A percentile compares a stretch with the other conserved stretches of the same genome.
Evolutionary conservation across 768 basidiomycete genomes (phyloP).

Genomic region (Russula emetica): DNA sequence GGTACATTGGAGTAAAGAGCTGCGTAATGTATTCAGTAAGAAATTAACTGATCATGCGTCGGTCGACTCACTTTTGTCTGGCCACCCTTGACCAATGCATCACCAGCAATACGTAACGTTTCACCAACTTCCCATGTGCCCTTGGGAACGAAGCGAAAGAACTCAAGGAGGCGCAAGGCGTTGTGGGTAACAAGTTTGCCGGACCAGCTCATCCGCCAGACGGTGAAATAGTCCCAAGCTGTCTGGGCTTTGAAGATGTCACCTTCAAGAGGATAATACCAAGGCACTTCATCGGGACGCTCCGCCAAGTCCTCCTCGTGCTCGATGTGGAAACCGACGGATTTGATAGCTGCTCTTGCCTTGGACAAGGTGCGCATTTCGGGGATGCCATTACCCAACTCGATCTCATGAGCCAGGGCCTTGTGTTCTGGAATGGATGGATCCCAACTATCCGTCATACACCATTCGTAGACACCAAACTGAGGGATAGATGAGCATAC

Average conservation of each 20-base stretch:
- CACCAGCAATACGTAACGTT: constrained; percentile 77
- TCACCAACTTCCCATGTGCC: constrained; percentile 90
- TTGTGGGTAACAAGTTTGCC: constrained; percentile 84
- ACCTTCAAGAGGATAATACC: constrained; percentile 98
- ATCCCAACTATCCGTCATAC: constrained; percentile 96
- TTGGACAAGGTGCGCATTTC: constrained; percentile 81
- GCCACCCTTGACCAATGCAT: constrained; percentile 77
- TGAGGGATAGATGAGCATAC: constrained; percentile 32
- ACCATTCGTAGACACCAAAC: constrained; percentile 99
- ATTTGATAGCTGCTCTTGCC: constrained; percentile 71
- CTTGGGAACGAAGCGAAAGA: constrained; percentile 77
- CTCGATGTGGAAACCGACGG: constrained; percentile 81
- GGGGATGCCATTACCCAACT: constrained; percentile 94
- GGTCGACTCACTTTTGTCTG: constrained; percentile 63
- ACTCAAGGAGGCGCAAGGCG: constrained; percentile 71
- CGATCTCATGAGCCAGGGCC: constrained; percentile 83
- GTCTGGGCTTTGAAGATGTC: constrained; percentile 92
- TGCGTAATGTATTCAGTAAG: constrained; percentile 32
- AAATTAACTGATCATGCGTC: not conserved
- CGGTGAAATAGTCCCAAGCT: constrained; percentile 82
- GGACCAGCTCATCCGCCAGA: constrained; percentile 86
- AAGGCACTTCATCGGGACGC: constrained; percentile 68
- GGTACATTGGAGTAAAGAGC: constrained; percentile 88
- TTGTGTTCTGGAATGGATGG: constrained; percentile 82
- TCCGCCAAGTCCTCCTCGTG: constrained; percentile 95